Evolutionary conservation across 805 yeast genomes (phyloP).

Genomic region (Cyberlindnera mrakii): DNA sequence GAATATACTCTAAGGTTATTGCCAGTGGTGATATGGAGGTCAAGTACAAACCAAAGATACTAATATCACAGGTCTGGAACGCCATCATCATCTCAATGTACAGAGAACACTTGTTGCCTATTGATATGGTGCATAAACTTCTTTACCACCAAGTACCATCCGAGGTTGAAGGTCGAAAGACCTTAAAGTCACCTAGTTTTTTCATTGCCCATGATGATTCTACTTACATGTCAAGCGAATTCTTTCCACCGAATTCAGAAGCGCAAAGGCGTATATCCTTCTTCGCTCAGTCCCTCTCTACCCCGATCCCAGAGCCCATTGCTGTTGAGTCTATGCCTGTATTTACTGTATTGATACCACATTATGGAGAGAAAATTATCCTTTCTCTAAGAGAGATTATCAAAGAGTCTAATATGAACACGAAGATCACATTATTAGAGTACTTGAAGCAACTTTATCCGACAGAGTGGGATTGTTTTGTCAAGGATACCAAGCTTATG

Average conservation of each 20-base stretch:
- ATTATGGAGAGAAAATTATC: conserved; percentile 76
- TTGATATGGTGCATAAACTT: conserved; percentile 65
- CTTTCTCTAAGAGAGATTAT: conserved; percentile 73
- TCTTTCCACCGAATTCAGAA: conserved; percentile 59
- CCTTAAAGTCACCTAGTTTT: conserved; percentile 66
- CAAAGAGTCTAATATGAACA: conserved; percentile 53
- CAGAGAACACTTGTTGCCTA: conserved; percentile 68
- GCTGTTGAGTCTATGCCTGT: conserved; percentile 70
- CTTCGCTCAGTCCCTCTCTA: conserved; percentile 84
- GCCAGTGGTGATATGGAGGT: conserved; percentile 32
- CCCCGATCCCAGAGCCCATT: conserved; percentile 72
- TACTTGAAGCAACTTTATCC: conserved; percentile 69
- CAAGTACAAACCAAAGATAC: conserved; percentile 40
- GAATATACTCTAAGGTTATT: conserved; percentile 68
- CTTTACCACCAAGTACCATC: conserved; percentile 38
- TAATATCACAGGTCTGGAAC: conserved; percentile 76
- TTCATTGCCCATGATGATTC: conserved; percentile 83
- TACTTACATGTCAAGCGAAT: conserved; percentile 51
- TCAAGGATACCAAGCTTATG: conserved; percentile 63
- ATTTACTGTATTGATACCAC: conserved; percentile 83
- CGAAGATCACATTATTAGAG: conserved; percentile 76
- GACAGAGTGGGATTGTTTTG: conserved; percentile 77
- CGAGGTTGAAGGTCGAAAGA: conserved; percentile 28
- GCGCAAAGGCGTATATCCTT: conserved; percentile 80
- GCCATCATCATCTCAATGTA: conserved; percentile 79